Conservation (phyloP, 495 filamentous ascomycete species). For the Schizothecium vesticola region DNA sequence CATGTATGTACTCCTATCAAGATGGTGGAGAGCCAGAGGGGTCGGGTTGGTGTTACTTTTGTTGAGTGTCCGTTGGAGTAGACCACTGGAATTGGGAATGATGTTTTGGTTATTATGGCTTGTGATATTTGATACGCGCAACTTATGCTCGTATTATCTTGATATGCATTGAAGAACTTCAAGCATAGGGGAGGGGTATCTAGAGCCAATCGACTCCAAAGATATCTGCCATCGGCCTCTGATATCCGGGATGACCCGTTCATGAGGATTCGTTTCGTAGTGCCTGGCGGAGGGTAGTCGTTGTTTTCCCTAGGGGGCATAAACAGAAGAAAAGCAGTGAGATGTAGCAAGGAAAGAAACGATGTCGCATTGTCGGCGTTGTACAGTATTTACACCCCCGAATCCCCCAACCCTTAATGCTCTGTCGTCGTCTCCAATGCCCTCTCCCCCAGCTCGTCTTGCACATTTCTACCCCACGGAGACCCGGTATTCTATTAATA, state of each 20-base stretch:
- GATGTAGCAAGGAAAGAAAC: constrained; percentile 16
- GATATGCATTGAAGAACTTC: background rate
- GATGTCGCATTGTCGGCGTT: constrained; percentile 33
- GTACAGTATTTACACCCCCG: constrained; percentile 37
- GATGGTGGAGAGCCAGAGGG: background rate
- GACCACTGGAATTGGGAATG: background rate
- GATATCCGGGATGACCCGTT: background rate
- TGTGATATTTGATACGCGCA: background rate
- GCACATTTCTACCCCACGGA: constrained; percentile 12
- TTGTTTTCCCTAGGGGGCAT: background rate
- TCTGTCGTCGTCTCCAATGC: constrained; percentile 7
- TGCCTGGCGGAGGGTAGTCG: background rate
- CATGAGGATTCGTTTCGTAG: background rate
- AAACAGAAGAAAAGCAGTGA: background rate
- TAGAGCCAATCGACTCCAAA: background rate
- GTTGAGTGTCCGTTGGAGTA: background rate
- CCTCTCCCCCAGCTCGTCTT: constrained; percentile 14
- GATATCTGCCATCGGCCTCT: background rate
- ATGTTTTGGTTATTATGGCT: background rate
- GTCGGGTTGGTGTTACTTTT: background rate
- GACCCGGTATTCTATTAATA: constrained; percentile 33
- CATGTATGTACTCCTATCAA: background rate
- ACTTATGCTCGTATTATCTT: background rate
- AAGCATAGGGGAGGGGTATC: background rate
- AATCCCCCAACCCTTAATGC: constrained; percentile 13